Percentiles rank a stretch among this genome's conserved stretches.
Evolutionary conservation across 1,284 basidiomycete genomes (phyloP).

Genomic region (Puccinia novopanici): DNA sequence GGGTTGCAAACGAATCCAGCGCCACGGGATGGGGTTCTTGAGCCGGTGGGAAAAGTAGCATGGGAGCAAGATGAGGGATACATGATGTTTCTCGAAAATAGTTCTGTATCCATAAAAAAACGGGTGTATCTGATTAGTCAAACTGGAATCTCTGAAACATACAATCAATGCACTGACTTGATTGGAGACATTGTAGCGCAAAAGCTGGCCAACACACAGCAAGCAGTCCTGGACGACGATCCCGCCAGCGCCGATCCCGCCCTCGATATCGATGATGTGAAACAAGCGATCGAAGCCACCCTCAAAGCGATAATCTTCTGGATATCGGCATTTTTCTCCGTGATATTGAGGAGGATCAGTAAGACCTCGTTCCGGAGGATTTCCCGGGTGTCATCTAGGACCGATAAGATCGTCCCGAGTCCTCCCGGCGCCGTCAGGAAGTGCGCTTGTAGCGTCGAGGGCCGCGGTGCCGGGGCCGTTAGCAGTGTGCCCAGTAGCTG

Average conservation of each 20-base stretch:
- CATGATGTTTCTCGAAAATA: constrained; percentile 92
- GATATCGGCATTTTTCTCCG: constrained; percentile 84
- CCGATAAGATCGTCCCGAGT: constrained; percentile 68
- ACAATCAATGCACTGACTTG: constrained; percentile 66
- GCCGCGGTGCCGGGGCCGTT: constrained; percentile 66
- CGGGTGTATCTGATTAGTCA: background rate
- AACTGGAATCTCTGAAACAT: background rate
- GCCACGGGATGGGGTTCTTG: constrained; percentile 67
- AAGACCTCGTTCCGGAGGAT: constrained; percentile 78
- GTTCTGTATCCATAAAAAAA: constrained; percentile 67
- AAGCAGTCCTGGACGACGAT: constrained; percentile 83
- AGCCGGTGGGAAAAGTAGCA: constrained; percentile 81
- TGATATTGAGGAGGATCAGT: constrained; percentile 76
- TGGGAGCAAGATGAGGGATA: constrained; percentile 75
- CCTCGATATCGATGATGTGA: constrained; percentile 80
- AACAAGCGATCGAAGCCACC: constrained; percentile 95
- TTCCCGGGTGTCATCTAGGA: constrained; percentile 77
- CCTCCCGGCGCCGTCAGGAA: constrained; percentile 81
- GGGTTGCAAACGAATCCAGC: constrained; percentile 89
- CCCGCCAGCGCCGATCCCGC: constrained; percentile 84
- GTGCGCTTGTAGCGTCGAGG: constrained; percentile 78
- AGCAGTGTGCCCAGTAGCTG: constrained; percentile 80
- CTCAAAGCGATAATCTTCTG: constrained; percentile 94
- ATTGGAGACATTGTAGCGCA: constrained; percentile 92
- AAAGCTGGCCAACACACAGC: constrained; percentile 76